Base-by-base conservation (phyloP, 2,329 filamentous ascomycete genomes). In the Phaeosphaeria sp. region DNA sequence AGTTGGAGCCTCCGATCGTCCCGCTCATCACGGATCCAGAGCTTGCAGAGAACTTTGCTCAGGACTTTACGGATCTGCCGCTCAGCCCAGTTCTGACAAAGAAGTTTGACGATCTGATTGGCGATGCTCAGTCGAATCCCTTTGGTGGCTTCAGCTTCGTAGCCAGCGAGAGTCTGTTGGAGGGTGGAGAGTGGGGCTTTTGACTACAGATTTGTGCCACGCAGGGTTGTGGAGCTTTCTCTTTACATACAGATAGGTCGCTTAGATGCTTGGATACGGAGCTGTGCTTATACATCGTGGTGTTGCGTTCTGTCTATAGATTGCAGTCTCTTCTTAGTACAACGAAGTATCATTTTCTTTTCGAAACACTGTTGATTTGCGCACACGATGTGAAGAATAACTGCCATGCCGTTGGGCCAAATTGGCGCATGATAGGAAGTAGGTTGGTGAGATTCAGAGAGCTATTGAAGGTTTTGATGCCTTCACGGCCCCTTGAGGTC, bases 11-110 rank as follows among this genome's bases (percentile, higher is more conserved):
- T 1, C 95, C 95, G 0, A 98, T 99, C 68, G 87, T 91, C 74
- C 95, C 95, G 17, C 84, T 98, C 70, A 94, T 99, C 72, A 98
- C 95, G 0, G 93, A 99, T 71, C 95, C 95, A 0, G 93, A 96
- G 76, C 83, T 97, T 46, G 95, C 95, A 0, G 96, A 99, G 85
- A 99, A 99, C 79, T 99, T 99, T 78, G 87, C 91, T 0, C 82
- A 84, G n/a, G 93, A 97, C 74, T 99, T 99, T 75, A 99, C 94
- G 0, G 88, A 91, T 54, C 79, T 97, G 61, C 86, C 91, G 3
- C 82, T 98, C 15, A 96, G 91, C 74, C 92, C 93, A 6, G 83
- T 91, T 1, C 74, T 76, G 49, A 71, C 64, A 21, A 71, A 65
- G 63, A 72, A 68, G 39, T 68, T 67, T 49, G 71, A 69, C 33